Evolutionary conservation across 352 stramenopile species (phyloP).

Genomic region (Pythium coloratum): DNA sequence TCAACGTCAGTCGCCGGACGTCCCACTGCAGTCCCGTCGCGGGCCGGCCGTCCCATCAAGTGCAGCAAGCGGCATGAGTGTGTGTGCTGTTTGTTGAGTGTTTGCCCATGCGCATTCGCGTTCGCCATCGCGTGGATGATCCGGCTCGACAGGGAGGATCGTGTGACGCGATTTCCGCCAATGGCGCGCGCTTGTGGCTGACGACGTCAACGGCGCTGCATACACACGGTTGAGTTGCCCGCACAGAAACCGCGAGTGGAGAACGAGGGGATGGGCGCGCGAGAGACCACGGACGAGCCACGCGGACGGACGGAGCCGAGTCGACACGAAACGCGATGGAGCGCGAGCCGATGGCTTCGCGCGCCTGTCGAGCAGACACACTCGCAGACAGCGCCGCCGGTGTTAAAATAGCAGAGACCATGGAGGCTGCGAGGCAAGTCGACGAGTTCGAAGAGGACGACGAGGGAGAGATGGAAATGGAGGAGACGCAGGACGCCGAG

Average conservation of each 20-base stretch:
- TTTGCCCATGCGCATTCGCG: neutral
- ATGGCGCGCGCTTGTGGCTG: neutral
- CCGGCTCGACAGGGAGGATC: neutral
- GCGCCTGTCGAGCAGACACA: neutral
- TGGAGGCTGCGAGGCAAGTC: neutral
- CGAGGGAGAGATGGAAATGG: neutral
- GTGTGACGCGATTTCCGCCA: neutral
- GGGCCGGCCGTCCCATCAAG: neutral
- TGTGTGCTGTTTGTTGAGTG: neutral
- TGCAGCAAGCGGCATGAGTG: neutral
- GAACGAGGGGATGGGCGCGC: slow-evolving; percentile 1
- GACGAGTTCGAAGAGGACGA: neutral
- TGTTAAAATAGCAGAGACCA: slow-evolving; percentile 1
- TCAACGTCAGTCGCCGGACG: neutral
- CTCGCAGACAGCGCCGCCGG: neutral
- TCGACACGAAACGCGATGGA: neutral
- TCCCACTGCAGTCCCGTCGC: neutral
- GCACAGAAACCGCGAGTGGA: neutral
- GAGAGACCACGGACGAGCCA: slow-evolving; percentile 5
- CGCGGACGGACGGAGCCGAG: neutral
- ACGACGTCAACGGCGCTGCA: neutral
- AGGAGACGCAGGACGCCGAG: neutral
- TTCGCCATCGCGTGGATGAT: neutral
- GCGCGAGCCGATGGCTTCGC: neutral
- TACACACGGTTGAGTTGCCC: neutral